Base-by-base conservation (phyloP, 73 alveolate species). In the Paramecium caudatum region DNA sequence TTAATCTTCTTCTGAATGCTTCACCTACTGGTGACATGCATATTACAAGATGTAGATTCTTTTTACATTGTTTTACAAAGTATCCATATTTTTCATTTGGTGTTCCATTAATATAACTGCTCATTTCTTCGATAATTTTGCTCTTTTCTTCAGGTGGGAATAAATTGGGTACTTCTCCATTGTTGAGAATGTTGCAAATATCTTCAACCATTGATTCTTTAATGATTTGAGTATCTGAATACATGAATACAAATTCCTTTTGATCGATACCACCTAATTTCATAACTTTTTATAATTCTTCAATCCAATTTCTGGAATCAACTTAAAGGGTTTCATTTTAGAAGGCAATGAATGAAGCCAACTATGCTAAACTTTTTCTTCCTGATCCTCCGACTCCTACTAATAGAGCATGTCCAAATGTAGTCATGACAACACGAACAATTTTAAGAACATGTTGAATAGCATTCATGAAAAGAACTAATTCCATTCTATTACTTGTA, bases 301-400 rank as follows among this genome's bases (percentile, higher is more conserved):
- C 99, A 49, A 96, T 90, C 99, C 99, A 97, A 23, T 94, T 97
- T 23, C 90, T 82, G 86, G 95, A 90, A 21, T 95, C 99, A 7
- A 70, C 70, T 62, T 86, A 49, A 81, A 92, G 91, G 10, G 94
- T 83, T 74, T 95, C 98, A 62, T 46, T 87, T 90, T 91, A 94
- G 50, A 90, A 94, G 12, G 99, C 99, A n/a, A 99, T 98, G 87
- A 91, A 99, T 25, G 99, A 96, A 8, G 99, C 99, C 45, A 99
- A 93, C 27, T 96, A 91, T 15, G 99, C 98, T 34, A 99, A 92
- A 46, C 99, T 95, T 92, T 98, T 98, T 85, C 99, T 96, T 33
- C 99, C 99, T 37, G 99, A 95, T 17, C 99, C 99, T 21, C 99
- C 99, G 16, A 99, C 99, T 17, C 99, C 99, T n/a, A 99, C 99